Percentiles rank a stretch among this genome's conserved stretches.
phyloP scores from a whole-genome alignment of 768 basidiomycete genomes.

The Nidularia pulvinata region DNA sequence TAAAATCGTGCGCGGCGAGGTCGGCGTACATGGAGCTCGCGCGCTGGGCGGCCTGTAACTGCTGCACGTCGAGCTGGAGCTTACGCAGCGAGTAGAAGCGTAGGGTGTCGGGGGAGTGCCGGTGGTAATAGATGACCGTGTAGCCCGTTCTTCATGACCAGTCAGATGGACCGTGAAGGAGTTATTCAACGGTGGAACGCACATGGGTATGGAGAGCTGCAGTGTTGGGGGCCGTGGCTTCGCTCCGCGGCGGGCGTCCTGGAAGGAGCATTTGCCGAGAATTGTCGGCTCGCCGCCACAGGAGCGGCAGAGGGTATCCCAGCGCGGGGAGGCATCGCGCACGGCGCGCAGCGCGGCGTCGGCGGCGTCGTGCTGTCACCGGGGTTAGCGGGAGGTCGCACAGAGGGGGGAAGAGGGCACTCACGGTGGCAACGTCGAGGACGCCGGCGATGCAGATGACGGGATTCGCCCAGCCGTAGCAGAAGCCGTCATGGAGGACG shows the following conservation, averaged over 20 bases:
- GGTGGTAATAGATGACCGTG: constrained; percentile 46
- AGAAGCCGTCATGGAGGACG: constrained; percentile 40
- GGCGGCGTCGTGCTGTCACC: too few relatives aligned
- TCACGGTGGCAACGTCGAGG: constrained; percentile 29
- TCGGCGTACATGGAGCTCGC: constrained; percentile 18
- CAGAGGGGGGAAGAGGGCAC: constrained; percentile 1
- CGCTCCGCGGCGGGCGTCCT: background rate
- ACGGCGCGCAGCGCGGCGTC: too few relatives aligned
- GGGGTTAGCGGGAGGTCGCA: too few relatives aligned
- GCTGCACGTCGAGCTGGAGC: constrained; percentile 18
- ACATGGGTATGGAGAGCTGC: background rate
- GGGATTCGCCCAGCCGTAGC: constrained; percentile 59
- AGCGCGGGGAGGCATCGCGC: constrained; percentile 3
- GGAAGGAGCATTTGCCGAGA: constrained; percentile 28
- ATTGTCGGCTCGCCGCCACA: constrained; percentile 29
- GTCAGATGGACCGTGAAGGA: background rate
- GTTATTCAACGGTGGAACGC: background rate
- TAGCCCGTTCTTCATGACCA: constrained; percentile 6
- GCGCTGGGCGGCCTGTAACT: constrained; percentile 2
- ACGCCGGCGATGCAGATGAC: constrained; percentile 54
- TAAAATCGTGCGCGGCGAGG: constrained; percentile 37
- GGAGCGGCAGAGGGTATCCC: constrained; percentile 17
- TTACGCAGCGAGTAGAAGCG: constrained; percentile 63
- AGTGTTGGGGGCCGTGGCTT: background rate
- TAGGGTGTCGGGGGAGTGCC: constrained; percentile 52